Evolutionary conservation across 352 stramenopile species (phyloP), one percentile per base, ranked within the genome.

Genomic region (Phytophthora tubulina): DNA sequence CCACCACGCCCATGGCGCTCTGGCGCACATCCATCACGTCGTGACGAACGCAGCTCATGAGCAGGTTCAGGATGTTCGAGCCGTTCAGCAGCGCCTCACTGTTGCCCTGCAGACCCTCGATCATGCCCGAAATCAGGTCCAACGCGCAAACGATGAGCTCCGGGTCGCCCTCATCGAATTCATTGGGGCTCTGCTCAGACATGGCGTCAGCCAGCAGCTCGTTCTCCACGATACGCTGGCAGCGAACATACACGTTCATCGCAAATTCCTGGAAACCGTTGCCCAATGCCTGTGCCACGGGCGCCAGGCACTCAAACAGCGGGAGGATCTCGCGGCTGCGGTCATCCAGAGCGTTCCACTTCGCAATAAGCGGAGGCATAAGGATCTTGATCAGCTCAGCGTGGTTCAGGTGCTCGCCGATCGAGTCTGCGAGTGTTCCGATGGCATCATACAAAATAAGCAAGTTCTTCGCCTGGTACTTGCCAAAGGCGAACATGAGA

Each of bases 371-470:
- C 32, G 92, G 84, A 35, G 97, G 97, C 75, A 99, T 96, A 32
- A 99, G 93, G 27, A 98, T 88, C 52, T 82, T 83, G 44, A 98
- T 97, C 42, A 98, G 74, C 59, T 97, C 82, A 3, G 90, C 84
- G 68, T 98, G 83, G 48, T 98, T 98, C 76, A 99, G 85, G n/a
- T 91, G 79, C 48, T 94, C 80, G 11, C 96, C 96, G 35, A 98
- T 91, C 31, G 86, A 98, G 71, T 99, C 96, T 0, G 96, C 97
- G 49, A 99, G 92, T 60, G 97, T 98, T 15, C 96, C 96, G 21
- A 99, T 92, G 30, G 94, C 97, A 72, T 99, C 97, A 80, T 99
- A 99, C 67, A 99, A 78, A 51, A 99, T 98, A 27, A 99, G 72
- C 46, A 99, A 70, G 80, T 97, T 98, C 63, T 98, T 96, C 15